phyloP scores from a whole-genome alignment of 805 yeast species.

The Teunomyces lycoperdinae region DNA sequence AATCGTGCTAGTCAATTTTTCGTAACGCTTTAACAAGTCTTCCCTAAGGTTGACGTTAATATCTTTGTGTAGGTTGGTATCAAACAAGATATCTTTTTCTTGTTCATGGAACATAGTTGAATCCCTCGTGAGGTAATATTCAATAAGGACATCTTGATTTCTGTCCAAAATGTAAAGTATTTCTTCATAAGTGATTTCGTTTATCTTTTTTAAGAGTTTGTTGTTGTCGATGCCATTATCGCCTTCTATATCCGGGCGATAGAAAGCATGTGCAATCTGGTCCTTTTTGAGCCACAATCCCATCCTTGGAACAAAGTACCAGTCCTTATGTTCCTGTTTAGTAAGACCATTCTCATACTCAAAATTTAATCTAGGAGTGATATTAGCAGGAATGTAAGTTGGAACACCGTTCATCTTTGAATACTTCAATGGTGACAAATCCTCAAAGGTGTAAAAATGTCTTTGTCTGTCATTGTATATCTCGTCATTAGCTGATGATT shows the following conservation, averaged over 20 bases:
- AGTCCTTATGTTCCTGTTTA: conserved; percentile 32
- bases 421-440: conserved; percentile 43
- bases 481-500: conserved; percentile 20
- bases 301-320: conserved; percentile 42
- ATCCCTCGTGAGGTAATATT: conserved; percentile 26
- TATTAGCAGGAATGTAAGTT: conserved; percentile 52
- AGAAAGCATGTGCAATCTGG: conserved; percentile 19
- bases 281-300: conserved; percentile 56
- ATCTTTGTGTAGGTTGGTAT: background rate
- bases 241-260: conserved; percentile 15
- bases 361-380: conserved; percentile 35
- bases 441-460: conserved; percentile 29
- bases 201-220: conserved; percentile 2
- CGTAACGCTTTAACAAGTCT: conserved; percentile 1
- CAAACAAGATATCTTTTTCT: conserved; percentile 18
- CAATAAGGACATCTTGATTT: conserved; percentile 24
- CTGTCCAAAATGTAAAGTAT: conserved; percentile 22
- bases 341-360: conserved; percentile 45
- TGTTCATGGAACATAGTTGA: conserved; percentile 32
- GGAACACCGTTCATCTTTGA: conserved; percentile 48
- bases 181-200: conserved; percentile 20
- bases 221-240: conserved; percentile 7
- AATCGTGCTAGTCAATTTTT: conserved; percentile 5
- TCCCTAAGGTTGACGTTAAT: background rate
- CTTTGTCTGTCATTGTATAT: conserved; percentile 40